Percentiles rank a stretch among this genome's conserved stretches.
Conservation (phyloP, 192 early-diverging fungal species). For the Endogone sp. region DNA sequence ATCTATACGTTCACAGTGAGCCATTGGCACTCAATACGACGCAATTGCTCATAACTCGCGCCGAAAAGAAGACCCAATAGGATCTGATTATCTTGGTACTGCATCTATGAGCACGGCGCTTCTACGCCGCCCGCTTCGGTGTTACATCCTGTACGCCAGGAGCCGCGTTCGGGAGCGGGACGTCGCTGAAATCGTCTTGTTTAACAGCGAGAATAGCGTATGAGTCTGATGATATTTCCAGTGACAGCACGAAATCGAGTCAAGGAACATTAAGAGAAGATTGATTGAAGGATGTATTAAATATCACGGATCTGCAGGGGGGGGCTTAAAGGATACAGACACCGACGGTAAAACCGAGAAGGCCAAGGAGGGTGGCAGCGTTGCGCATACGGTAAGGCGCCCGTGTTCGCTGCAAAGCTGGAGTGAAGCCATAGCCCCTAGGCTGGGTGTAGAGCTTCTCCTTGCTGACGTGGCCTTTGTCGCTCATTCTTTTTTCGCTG, state of each 20-base stretch:
- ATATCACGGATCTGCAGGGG: too few species aligned
- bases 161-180: conserved; percentile 48
- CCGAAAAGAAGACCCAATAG: too few species aligned
- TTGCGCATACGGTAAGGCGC: conserved; percentile 47
- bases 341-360: conserved; percentile 45
- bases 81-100: too few species aligned
- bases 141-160: conserved; percentile 16
- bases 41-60: too few species aligned
- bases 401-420: conserved; percentile 52
- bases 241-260: not conserved
- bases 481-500: too few species aligned
- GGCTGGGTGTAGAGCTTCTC: conserved; percentile 32
- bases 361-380: conserved; percentile 37
- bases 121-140: not conserved
- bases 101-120: not conserved
- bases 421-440: conserved; percentile 41
- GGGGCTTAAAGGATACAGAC: conserved; percentile 49
- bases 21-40: too few species aligned
- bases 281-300: not conserved
- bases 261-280: not conserved
- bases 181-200: conserved; percentile 76
- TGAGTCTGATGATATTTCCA: conserved; percentile 39
- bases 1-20: too few species aligned
- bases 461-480: not conserved
- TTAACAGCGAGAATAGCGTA: conserved; percentile 71